Percentiles rank a stretch among this genome's conserved stretches.
phyloP scores from a whole-genome alignment of 129 eudicot genomes.

The Flaveria brownii region DNA sequence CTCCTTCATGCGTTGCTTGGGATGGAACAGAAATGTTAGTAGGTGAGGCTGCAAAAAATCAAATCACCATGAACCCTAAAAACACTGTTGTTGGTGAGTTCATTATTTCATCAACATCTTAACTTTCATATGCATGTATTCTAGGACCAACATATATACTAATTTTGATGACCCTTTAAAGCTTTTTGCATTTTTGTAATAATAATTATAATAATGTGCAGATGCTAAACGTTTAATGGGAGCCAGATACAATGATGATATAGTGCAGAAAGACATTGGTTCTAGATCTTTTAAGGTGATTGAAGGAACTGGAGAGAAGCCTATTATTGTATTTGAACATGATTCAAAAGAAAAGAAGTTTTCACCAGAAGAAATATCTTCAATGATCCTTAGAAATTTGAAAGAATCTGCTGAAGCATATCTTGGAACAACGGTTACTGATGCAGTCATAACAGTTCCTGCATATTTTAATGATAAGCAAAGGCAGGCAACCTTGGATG shows the following conservation, averaged over 20 bases:
- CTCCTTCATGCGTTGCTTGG: slow-evolving; percentile 15
- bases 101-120: neutral
- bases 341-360: neutral
- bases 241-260: neutral
- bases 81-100: slow-evolving; percentile 1
- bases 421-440: slow-evolving; percentile 4
- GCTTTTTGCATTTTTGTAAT: too few relatives aligned
- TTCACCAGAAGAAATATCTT: slow-evolving; percentile 4
- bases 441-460: slow-evolving; percentile 15
- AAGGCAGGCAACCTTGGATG: slow-evolving; percentile 6
- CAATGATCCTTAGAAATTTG: neutral
- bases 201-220: neutral
- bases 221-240: slow-evolving; percentile 13
- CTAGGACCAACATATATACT: too few relatives aligned
- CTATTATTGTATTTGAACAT: neutral
- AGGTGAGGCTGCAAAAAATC: slow-evolving; percentile 12
- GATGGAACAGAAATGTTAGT: neutral
- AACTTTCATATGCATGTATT: neutral
- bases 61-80: neutral
- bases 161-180: too few relatives aligned
- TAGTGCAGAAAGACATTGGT: slow-evolving; percentile 5
- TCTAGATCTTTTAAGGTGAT: neutral
- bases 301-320: neutral
- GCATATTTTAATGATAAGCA: slow-evolving; percentile 1
- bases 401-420: slow-evolving; percentile 5